A percentile compares a stretch with the other conserved stretches of the same genome.
These are phyloP conservation scores for Cercophora samala DNA, from an alignment of 495 filamentous ascomycete genomes.

Conservation along the genomic window DNA sequence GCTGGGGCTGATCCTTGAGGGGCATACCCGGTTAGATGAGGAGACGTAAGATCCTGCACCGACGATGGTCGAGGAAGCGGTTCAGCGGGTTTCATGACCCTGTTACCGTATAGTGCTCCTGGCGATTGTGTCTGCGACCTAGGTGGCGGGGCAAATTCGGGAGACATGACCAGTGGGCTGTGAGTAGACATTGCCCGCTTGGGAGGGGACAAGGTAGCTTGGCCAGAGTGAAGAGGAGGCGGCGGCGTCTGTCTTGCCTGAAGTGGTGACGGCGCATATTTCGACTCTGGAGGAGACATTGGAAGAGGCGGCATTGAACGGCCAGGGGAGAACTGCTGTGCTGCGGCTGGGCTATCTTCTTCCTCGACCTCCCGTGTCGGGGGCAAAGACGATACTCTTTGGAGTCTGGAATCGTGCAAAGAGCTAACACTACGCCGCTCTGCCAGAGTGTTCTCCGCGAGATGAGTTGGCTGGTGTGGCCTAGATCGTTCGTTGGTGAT, in stretches of 20 bases:
- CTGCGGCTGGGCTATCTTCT: conserved; percentile 36
- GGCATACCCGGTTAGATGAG: conserved; percentile 33
- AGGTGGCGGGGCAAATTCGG: conserved; percentile 55
- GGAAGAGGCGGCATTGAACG: conserved; percentile 15
- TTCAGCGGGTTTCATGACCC: conserved; percentile 47
- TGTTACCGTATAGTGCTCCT: conserved; percentile 53
- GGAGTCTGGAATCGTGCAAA: conserved; percentile 44
- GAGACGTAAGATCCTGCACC: conserved; percentile 55
- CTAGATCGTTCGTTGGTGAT: conserved; percentile 43
- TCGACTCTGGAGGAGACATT: conserved; percentile 32
- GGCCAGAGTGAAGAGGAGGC: conserved; percentile 37
- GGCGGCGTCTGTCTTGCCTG: conserved; percentile 42
- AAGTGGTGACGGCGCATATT: conserved; percentile 30
- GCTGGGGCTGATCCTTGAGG: conserved; percentile 11
- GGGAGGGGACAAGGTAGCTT: conserved; percentile 49
- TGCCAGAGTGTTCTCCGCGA: conserved; percentile 31
- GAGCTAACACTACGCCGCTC: conserved; percentile 47
- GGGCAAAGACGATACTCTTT: conserved; percentile 47
- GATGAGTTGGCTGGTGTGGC: conserved; percentile 29
- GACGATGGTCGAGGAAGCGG: conserved; percentile 65
- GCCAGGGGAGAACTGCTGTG: conserved; percentile 23
- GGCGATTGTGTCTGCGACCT: conserved; percentile 89
- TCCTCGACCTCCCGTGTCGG: conserved; percentile 54
- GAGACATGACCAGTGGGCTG: conserved; percentile 35
- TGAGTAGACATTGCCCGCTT: conserved; percentile 50